Conservation (phyloP, 441 rosid species). For the Populus tomentosa region DNA sequence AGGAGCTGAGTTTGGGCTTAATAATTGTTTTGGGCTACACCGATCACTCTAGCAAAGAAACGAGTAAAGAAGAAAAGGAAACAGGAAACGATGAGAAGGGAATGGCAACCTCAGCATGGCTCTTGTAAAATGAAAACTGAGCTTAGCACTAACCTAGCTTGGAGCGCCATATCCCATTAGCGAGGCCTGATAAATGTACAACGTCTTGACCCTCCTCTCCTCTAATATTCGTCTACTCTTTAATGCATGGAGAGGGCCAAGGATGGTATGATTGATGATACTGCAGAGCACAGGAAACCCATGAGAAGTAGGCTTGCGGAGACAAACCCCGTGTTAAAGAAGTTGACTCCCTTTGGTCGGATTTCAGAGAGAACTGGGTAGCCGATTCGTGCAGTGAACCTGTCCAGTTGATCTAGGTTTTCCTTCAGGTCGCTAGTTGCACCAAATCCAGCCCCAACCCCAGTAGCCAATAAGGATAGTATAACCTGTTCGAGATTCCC, state of each 20-base stretch:
- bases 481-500: too few relatives aligned
- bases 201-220: not conserved
- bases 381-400: not conserved
- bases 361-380: not conserved
- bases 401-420: not conserved
- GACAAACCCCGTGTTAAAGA: not conserved
- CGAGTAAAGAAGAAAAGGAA: too few relatives aligned
- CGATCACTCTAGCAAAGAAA: too few relatives aligned
- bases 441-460: slow-evolving; percentile 28
- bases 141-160: not conserved
- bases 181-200: not conserved
- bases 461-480: slow-evolving; percentile 12
- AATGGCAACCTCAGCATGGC: too few relatives aligned
- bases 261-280: not conserved
- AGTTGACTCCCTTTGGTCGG: not conserved
- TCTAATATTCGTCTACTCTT: not conserved
- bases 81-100: too few relatives aligned
- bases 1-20: too few relatives aligned
- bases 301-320: not conserved
- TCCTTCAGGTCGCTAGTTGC: slow-evolving; percentile 18
- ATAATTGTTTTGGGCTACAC: not conserved
- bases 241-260: not conserved
- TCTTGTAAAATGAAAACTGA: too few relatives aligned
- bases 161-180: not conserved
- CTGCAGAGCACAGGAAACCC: not conserved